Evolutionary conservation across 208 protist species (phyloP).

Genomic region (Trypanosoma boissoni): DNA sequence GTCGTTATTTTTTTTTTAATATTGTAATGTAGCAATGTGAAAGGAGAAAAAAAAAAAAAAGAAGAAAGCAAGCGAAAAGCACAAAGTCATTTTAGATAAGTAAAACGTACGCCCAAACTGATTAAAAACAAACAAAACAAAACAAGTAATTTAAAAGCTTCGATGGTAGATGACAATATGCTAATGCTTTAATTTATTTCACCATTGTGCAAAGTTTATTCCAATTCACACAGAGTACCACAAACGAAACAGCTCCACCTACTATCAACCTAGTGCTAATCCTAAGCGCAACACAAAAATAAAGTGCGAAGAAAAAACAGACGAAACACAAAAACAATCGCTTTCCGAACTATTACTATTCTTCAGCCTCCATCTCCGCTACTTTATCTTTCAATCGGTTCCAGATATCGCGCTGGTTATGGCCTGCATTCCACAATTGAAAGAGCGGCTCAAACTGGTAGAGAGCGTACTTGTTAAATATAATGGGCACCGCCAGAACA

Average conservation of each 20-base stretch:
- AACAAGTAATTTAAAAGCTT: neutral
- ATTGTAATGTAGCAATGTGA: neutral
- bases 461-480: conserved; percentile 86
- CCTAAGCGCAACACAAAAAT: too few relatives aligned
- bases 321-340: conserved; percentile 8
- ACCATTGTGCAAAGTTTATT: too few relatives aligned
- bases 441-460: conserved; percentile 64
- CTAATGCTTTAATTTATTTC: too few relatives aligned
- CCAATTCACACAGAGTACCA: too few relatives aligned
- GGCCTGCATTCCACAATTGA: conserved; percentile 75
- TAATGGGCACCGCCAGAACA: conserved; percentile 64
- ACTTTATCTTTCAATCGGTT: conserved; percentile 81
- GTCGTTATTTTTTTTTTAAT: neutral
- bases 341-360: conserved; percentile 6
- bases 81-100: neutral
- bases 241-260: too few relatives aligned
- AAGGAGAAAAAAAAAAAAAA: conserved; percentile 8
- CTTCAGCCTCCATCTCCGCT: conserved; percentile 35
- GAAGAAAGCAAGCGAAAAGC: conserved; percentile 1
- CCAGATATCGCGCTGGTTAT: conserved; percentile 87
- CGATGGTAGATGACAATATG: too few relatives aligned
- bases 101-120: neutral
- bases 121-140: conserved; percentile 14
- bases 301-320: too few relatives aligned
- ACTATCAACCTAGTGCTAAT: too few relatives aligned